phyloP scores from a whole-genome alignment of 345 rosid genomes.

The Heritiera fomes region DNA sequence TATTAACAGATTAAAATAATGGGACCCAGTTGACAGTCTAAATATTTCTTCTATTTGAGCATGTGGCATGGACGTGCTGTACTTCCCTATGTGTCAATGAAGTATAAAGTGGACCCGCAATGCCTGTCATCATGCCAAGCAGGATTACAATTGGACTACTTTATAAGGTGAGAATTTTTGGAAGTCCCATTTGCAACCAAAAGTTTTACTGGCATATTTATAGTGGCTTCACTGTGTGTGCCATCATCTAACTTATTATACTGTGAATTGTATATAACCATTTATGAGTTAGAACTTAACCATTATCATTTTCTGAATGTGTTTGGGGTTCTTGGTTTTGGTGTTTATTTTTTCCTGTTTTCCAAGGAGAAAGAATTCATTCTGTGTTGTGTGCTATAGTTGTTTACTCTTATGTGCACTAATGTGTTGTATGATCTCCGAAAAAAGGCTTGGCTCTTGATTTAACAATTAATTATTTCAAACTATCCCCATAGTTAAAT shows the following conservation, averaged over 20 bases:
- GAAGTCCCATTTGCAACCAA: neutral
- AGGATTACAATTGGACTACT: constrained; percentile 10
- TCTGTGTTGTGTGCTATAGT: neutral
- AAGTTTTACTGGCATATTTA: neutral
- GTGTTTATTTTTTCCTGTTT: neutral
- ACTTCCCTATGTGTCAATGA: neutral
- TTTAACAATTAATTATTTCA: neutral
- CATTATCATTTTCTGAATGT: neutral
- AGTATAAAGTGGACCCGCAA: constrained; percentile 16
- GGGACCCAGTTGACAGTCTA: constrained; percentile 22
- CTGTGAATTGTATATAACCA: neutral
- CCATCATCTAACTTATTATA: neutral
- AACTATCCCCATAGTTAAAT: neutral
- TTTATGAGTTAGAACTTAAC: neutral
- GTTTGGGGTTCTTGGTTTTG: neutral
- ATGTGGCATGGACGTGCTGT: constrained; percentile 7
- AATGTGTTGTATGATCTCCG: neutral
- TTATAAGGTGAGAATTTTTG: neutral
- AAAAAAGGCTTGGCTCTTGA: neutral
- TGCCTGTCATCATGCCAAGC: constrained; percentile 18
- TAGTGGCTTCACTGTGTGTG: neutral
- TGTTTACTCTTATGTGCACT: neutral
- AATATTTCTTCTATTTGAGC: neutral
- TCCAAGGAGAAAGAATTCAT: neutral
- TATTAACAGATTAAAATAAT: neutral